Evolutionary conservation across 2,329 filamentous ascomycete genomes (phyloP), one percentile per base, ranked within the genome.

Genomic region (Parastagonospora nodorum): DNA sequence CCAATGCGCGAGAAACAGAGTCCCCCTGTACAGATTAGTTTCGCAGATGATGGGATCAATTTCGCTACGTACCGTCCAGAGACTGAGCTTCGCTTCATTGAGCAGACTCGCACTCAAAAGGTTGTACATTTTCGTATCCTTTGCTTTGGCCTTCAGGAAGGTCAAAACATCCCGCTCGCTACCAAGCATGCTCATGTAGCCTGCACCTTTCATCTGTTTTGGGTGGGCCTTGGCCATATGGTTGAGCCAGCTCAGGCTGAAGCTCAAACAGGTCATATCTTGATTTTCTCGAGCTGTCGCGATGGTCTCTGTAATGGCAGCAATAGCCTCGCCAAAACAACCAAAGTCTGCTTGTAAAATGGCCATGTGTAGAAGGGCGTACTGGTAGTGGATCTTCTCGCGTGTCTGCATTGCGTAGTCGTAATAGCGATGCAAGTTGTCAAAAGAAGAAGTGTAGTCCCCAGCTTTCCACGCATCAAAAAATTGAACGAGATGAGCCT

Each of bases 311-410:
- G 96, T 86, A 86, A 99, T 96, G 10, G 93, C 90, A 9, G 90
- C 85, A n/a, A 97, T 83, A 5, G 93, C 93, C 74, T 97, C 92
- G 35, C 85, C 84, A 71, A 92, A 88, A 68, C 90, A 96, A 40
- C 92, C 92, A 77, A 97, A 97, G 71, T 97, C 94, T 12, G 92
- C 90, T 68, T 99, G 93, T 4, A 97, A 82, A 30, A 97, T 90
- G 3, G 92, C 93, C 51, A 97, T 83, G 67, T 97, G 97, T 68
- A 99, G 86, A 11, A 97, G 78, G 0, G 94, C 94, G 69, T 97
- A 96, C 69, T 97, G 94, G 67, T 99, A 97, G 64, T 92, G 92
- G 5, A 89, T 84, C 19, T 89, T 87, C 64, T 96, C 89, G 53
- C 86, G 80, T 60, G 86, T 89, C 64, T 94, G 89, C 85, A 95